Base-by-base conservation (phyloP, 768 basidiomycete species). In the Boletus rubropictus region DNA sequence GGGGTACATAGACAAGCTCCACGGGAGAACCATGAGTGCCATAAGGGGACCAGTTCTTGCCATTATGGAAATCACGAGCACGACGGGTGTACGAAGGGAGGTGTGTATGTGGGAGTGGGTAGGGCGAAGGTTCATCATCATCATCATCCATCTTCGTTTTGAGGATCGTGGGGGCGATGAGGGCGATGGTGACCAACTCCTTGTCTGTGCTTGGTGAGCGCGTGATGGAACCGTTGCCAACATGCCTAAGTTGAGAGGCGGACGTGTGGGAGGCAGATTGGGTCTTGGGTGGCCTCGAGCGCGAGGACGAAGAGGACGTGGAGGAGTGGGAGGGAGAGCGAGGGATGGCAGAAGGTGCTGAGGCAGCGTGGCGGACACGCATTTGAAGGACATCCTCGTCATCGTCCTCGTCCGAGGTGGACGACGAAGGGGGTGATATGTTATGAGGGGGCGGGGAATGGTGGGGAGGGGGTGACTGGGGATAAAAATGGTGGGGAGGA, bases 161-260 rank as follows among this genome's bases (percentile, higher is more conserved):
- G 54, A 98, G 75, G 38, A 89, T 77, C 5, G 96, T 94, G 5
- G 85, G 85, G 0, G 84, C 81, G 38, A 87, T 84, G 31, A 81
- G 75, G 11, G 82, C 82, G 45, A 86, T 87, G 9, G 85, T 86
- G 52, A 84, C 67, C 24, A 79, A 76, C 33, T 84, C 81, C 25
- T 73, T 64, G 47, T 75, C 69, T 34, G 63, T 43, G 41, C 65
- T 67, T 36, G 33, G 47, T 5, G 64, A 63, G 10, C 51, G 59
- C 64, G 60, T 38, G 62, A 63, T 7, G 80, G 79, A 25, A 69
- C 74, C 15, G 69, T 76, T 52, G 75, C 77, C 18, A 68, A 75
- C 36, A 60, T 60, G 56, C 18, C 31, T 41, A 48, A 56, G 47
- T 46, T 63, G 41, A 49, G 55, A 6, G 10, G 17, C 3, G 9